Evolutionary conservation across 31 red algal genomes (phyloP).

Genomic region (Asparagopsis taxiformis): DNA sequence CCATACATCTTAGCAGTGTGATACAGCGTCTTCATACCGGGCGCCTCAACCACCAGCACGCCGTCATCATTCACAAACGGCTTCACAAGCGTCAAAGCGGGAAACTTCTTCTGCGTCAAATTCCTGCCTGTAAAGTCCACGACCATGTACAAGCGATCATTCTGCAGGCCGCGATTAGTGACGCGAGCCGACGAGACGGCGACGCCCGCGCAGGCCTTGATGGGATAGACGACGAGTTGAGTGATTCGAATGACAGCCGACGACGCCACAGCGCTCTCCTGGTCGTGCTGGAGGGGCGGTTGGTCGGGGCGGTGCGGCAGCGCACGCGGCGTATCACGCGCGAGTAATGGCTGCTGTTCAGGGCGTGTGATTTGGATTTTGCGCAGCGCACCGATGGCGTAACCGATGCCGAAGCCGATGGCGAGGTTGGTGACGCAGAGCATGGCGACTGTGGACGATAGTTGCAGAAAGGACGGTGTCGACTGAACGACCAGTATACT

Average conservation of each 20-base stretch:
- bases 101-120: slow-evolving; percentile 51
- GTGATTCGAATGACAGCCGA: slow-evolving; percentile 1
- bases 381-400: no score
- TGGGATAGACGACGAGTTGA: slow-evolving; percentile 49
- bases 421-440: no score
- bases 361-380: no score
- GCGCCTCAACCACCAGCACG: slow-evolving; percentile 29
- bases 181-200: slow-evolving; percentile 32
- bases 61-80: slow-evolving; percentile 25
- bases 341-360: no score
- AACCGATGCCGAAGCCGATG: no score
- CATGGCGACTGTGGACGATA: no score
- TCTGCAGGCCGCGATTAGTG: slow-evolving; percentile 41
- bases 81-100: slow-evolving; percentile 29
- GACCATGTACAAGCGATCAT: slow-evolving; percentile 60
- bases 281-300: no score
- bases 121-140: slow-evolving; percentile 68
- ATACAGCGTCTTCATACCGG: slow-evolving; percentile 14
- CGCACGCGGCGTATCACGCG: no score
- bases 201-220: slow-evolving; percentile 67
- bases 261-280: background rate
- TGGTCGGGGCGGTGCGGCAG: no score
- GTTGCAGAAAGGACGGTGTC: no score
- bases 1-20: slow-evolving; percentile 1
- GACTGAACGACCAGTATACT: no score